A percentile compares a stretch with the other conserved stretches of the same genome.
Conservation (phyloP, 768 basidiomycete species). For the Lactifluus rugatus region DNA sequence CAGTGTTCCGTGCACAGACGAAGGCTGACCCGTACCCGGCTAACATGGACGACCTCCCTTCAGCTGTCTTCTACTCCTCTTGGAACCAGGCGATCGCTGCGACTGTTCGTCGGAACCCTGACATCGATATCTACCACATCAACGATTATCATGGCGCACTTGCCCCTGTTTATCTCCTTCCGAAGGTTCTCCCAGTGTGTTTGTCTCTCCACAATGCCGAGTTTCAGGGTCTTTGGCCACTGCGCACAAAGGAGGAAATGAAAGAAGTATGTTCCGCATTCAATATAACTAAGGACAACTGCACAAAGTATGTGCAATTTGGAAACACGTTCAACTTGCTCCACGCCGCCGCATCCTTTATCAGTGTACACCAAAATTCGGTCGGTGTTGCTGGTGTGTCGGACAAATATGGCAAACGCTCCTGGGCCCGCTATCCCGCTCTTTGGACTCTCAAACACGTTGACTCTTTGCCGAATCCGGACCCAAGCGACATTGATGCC, state of each 20-base stretch:
- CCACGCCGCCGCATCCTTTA: constrained; percentile 87
- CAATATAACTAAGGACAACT: constrained; percentile 93
- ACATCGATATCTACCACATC: constrained; percentile 89
- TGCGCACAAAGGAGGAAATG: constrained; percentile 96
- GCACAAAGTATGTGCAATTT: constrained; percentile 95
- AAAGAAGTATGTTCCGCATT: constrained; percentile 97
- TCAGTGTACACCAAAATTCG: constrained; percentile 87
- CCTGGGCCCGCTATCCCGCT: constrained; percentile 94
- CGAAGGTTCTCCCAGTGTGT: constrained; percentile 83
- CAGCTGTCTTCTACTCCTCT: constrained; percentile 95
- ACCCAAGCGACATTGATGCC: constrained; percentile 90
- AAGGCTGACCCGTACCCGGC: constrained; percentile 94
- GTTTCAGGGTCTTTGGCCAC: constrained; percentile 94
- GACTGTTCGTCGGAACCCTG: constrained; percentile 75
- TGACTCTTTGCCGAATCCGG: constrained; percentile 90
- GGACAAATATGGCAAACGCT: constrained; percentile 95
- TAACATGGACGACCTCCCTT: constrained; percentile 94
- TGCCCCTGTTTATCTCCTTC: constrained; percentile 82
- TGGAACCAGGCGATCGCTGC: constrained; percentile 97
- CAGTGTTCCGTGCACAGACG: constrained; percentile 94
- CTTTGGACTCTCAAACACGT: constrained; percentile 94
- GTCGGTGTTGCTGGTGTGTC: constrained; percentile 94
- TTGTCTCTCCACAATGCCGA: constrained; percentile 94
- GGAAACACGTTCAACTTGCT: constrained; percentile 96
- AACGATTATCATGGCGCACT: constrained; percentile 95